These are phyloP conservation scores for sweet orange (Citrus sinensis) DNA, from an alignment of 345 rosid genomes.

Conservation along the genomic window DVS_A1.0 CM039167.1:3236501-3237000, in stretches of 20 bases:
- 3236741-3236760: constrained; percentile 81
- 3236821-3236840: constrained; percentile 55
- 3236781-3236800: constrained; percentile 30
- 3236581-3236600: constrained; percentile 69
- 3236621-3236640: constrained; percentile 51
- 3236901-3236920: constrained; percentile 88
- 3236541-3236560: constrained; percentile 21
- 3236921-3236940: constrained; percentile 63
- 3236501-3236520: constrained; percentile 64
- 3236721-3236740: constrained; percentile 79
- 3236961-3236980: constrained; percentile 40
- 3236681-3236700: constrained; percentile 94
- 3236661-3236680: constrained; percentile 64
- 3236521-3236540: constrained; percentile 46
- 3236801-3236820: constrained; percentile 40
- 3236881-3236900: constrained; percentile 42
- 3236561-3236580: constrained; percentile 47
- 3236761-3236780: constrained; percentile 61
- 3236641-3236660: constrained; percentile 41
- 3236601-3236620: constrained; percentile 47
- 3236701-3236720: constrained; percentile 88
- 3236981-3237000: constrained; percentile 47
- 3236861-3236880: constrained; percentile 50
- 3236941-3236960: constrained; percentile 37
- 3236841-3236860: constrained; percentile 77